A percentile compares a stretch with the other conserved stretches of the same genome.
Evolutionary conservation across 2,329 filamentous ascomycete species (phyloP).

Genomic region (Aspergillus floridensis): DNA sequence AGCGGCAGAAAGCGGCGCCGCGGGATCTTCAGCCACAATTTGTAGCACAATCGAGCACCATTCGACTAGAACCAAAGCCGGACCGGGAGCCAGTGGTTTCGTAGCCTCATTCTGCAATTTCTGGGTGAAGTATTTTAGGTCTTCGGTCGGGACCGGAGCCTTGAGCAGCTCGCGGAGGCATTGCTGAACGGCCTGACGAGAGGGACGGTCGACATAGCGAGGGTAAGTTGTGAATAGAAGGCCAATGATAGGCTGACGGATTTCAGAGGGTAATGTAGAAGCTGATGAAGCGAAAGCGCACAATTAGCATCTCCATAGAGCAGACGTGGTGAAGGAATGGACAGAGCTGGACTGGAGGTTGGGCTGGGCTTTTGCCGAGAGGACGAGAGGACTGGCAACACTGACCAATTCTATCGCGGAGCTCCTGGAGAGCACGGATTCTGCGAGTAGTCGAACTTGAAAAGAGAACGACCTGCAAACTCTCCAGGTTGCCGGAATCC

Average conservation of each 20-base stretch:
- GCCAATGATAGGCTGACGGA: constrained; percentile 55
- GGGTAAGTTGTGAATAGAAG: constrained; percentile 84
- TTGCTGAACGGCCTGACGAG: constrained; percentile 76
- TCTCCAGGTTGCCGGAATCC: constrained; percentile 41
- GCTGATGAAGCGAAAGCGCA: constrained; percentile 22
- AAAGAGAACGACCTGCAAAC: constrained; percentile 39
- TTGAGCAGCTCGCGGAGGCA: constrained; percentile 70
- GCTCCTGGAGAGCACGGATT: constrained; percentile 42
- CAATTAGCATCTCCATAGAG: constrained; percentile 14
- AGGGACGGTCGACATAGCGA: constrained; percentile 80
- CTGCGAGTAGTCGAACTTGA: constrained; percentile 44
- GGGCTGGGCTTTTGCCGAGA: not conserved
- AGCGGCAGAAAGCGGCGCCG: constrained; percentile 56
- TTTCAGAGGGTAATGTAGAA: constrained; percentile 31
- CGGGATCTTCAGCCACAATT: constrained; percentile 65
- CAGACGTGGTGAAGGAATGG: not conserved
- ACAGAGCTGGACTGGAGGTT: constrained; percentile 5
- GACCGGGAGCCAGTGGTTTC: constrained; percentile 75
- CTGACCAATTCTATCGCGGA: constrained; percentile 46
- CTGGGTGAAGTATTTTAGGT: constrained; percentile 59
- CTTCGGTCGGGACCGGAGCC: constrained; percentile 51
- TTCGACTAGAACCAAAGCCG: constrained; percentile 83
- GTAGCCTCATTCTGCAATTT: constrained; percentile 69
- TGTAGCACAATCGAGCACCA: constrained; percentile 83
- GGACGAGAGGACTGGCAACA: not conserved